Evolutionary conservation across 2,329 filamentous ascomycete genomes (phyloP).

Genomic region (Apiospora rasikravindrae): DNA sequence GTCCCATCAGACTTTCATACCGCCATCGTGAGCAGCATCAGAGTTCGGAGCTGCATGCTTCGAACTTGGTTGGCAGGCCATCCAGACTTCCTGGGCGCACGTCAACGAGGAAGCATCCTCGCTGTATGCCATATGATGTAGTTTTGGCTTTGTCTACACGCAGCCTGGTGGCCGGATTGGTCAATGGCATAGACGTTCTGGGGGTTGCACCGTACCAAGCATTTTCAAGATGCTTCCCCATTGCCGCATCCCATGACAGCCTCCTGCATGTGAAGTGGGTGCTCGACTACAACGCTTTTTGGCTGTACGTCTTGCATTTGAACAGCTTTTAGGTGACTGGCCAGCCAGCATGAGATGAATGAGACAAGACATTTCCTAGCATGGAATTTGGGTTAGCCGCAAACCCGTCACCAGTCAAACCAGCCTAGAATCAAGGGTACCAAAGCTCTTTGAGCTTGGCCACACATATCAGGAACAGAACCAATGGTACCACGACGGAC

Average conservation of each 20-base stretch:
- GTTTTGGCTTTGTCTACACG: neutral
- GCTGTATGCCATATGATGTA: neutral
- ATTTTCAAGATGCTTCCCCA: neutral
- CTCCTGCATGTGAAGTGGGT: neutral
- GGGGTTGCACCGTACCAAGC: neutral
- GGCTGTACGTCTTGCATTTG: neutral
- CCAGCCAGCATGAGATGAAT: neutral
- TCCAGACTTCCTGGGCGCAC: neutral
- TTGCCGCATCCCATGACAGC: neutral
- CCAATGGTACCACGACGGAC: too few relatives aligned
- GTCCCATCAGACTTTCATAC: conserved; percentile 10
- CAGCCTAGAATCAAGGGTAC: neutral
- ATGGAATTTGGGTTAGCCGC: neutral
- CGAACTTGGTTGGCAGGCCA: neutral
- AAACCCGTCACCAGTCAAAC: neutral
- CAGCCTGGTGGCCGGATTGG: neutral
- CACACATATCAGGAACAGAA: neutral
- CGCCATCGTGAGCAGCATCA: conserved; percentile 2
- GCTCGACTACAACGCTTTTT: neutral
- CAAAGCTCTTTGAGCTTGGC: neutral
- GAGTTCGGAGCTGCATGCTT: neutral
- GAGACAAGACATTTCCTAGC: neutral
- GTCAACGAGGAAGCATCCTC: neutral
- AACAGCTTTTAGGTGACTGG: neutral
- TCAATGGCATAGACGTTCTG: neutral